Base-by-base conservation (phyloP, 371 early-diverging fungal genomes). In the Mortierella sp. region DNA sequence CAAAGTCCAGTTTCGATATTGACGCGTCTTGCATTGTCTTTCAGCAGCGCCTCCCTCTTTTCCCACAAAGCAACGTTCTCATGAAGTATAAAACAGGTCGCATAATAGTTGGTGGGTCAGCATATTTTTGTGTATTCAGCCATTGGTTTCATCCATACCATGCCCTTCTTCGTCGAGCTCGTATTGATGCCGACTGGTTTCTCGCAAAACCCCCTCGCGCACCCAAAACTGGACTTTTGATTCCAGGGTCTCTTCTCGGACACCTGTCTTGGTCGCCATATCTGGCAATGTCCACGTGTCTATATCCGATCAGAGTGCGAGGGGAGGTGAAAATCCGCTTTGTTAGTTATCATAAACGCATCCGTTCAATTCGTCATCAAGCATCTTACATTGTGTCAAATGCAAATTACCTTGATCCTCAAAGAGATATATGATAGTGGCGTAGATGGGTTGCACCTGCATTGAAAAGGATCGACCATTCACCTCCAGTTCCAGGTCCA, bases 401-500 rank as follows among this genome's bases (percentile, higher is more conserved):
- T 41, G 41, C 41, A 41, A 4, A 7, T 46, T 77, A 84, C 89
- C 83, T 77, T 84, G 82, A 0, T 84, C 80, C 70, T 88, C 83
- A 76, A 91, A 91, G 46, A 79, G 75, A n/a, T 82, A 75, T 46
- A 93, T 84, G 49, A 91, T 88, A 4, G 94, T 76, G 0, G 93
- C 94, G 48, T 90, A 85, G 4, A 89, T 68, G 4, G 93, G 91
- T 2, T 80, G 75, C 18, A 90, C 91, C 12, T 79, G 76, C 5
- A 90, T 43, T 14, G 88, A 74, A 7, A 92, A n/a, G 8, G 88
- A 58, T 11, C 91, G 81, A 65, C 90, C 92, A 11, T 82, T 78
- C 43, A 93, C 56, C 80, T 91, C 89, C 4, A 93, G 49, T 12
- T 80, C 83, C 41, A 93, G 56, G 1, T 89, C 81, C 6, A 93